A percentile compares a stretch with the other conserved stretches of the same genome.
Conservation (phyloP, 345 rosid genomes). For the Salix exigua region DNA sequence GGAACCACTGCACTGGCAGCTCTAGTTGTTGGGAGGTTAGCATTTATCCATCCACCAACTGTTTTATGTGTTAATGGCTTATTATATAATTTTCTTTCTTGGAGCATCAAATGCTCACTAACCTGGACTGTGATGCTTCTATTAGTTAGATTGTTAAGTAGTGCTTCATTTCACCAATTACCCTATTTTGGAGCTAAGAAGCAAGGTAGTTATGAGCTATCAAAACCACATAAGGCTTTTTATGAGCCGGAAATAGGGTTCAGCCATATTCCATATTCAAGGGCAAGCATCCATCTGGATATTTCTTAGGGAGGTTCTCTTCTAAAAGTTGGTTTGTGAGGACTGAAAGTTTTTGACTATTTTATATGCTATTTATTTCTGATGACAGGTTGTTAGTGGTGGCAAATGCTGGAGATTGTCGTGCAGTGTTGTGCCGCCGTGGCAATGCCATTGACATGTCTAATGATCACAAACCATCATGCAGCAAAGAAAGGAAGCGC, state of each 20-base stretch:
- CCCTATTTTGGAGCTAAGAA: neutral
- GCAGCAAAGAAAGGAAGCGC: constrained; percentile 55
- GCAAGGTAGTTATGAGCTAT: neutral
- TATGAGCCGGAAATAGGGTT: neutral
- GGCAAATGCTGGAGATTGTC: constrained; percentile 91
- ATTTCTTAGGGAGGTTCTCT: neutral
- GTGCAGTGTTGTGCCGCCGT: constrained; percentile 73
- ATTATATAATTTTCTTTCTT: neutral
- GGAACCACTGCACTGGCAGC: constrained; percentile 91
- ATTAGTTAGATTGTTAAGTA: neutral
- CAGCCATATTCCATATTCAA: neutral
- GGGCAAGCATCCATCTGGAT: neutral
- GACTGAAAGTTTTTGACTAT: neutral
- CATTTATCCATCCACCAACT: neutral
- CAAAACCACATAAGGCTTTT: neutral
- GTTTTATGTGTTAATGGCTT: neutral
- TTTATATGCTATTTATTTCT: constrained; percentile 6
- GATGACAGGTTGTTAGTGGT: constrained; percentile 61
- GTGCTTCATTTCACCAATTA: neutral
- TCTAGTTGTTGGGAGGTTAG: constrained; percentile 76
- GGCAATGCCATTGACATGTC: constrained; percentile 89
- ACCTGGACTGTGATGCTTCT: neutral
- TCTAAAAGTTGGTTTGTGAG: neutral
- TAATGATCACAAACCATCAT: constrained; percentile 77
- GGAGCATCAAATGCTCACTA: neutral